These are phyloP conservation scores for Medicago truncatula DNA, from an alignment of 306 rosid species.

Conservation along the genomic window DNA sequence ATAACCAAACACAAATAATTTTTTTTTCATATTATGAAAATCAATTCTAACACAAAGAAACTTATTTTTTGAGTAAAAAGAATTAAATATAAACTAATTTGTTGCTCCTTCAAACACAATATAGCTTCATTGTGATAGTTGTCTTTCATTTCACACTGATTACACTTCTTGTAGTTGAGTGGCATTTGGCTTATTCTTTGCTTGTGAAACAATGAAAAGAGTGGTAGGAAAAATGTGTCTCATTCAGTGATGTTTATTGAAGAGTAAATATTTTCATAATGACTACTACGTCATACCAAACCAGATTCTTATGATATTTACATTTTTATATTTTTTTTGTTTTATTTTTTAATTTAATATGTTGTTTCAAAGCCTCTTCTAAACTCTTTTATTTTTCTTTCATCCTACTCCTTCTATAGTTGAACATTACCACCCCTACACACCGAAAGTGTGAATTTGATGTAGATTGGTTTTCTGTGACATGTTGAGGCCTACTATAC, in stretches of 20 bases:
- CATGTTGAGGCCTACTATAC: slow-evolving; percentile 20
- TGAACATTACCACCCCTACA: slow-evolving; percentile 1
- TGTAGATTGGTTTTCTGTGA: slow-evolving; percentile 14
- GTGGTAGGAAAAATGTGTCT: slow-evolving; percentile 39
- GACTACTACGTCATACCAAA: slow-evolving; percentile 66
- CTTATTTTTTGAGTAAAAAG: neutral
- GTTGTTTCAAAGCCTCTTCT: slow-evolving; percentile 1
- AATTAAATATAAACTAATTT: neutral
- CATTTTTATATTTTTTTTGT: neutral
- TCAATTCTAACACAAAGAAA: neutral
- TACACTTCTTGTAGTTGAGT: slow-evolving; percentile 43
- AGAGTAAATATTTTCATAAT: slow-evolving; percentile 17
- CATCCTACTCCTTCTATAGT: slow-evolving; percentile 44
- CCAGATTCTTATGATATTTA: slow-evolving; percentile 48
- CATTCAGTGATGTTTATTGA: neutral
- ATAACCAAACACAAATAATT: too few relatives aligned
- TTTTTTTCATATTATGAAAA: too few relatives aligned
- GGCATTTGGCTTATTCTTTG: slow-evolving; percentile 55
- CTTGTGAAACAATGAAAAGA: slow-evolving; percentile 64
- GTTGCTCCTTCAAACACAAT: neutral
- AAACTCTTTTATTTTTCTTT: slow-evolving; percentile 31
- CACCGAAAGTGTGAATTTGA: slow-evolving; percentile 42
- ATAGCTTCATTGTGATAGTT: slow-evolving; percentile 43
- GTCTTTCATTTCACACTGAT: slow-evolving; percentile 39
- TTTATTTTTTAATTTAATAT: neutral